A percentile compares a stretch with the other conserved stretches of the same genome.
Conservation (phyloP, 2,329 filamentous ascomycete genomes). For the Lachnellula hyalina region DNA sequence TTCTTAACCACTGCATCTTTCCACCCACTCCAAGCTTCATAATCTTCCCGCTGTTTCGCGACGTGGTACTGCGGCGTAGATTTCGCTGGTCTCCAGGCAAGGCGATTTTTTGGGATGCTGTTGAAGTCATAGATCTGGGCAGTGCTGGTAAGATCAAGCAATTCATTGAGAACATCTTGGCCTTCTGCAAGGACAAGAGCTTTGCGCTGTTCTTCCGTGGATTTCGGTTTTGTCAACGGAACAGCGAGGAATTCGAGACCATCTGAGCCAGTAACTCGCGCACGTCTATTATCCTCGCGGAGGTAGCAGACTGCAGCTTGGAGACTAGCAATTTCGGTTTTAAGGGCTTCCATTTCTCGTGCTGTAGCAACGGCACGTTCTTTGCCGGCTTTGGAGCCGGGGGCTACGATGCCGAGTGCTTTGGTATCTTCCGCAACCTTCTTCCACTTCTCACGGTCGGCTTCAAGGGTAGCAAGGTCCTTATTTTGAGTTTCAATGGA, state of each 20-base stretch:
- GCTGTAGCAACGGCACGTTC: constrained; percentile 65
- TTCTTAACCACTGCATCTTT: constrained; percentile 50
- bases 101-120: constrained; percentile 50
- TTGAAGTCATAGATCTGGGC: constrained; percentile 57
- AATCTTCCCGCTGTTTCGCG: constrained; percentile 60
- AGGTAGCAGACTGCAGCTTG: constrained; percentile 64
- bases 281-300: constrained; percentile 60
- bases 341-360: constrained; percentile 67
- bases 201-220: constrained; percentile 44
- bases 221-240: constrained; percentile 45
- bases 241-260: constrained; percentile 58
- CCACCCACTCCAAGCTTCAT: constrained; percentile 57
- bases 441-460: constrained; percentile 65
- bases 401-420: constrained; percentile 43
- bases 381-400: constrained; percentile 51
- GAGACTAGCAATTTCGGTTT: constrained; percentile 60
- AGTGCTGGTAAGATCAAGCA: constrained; percentile 55
- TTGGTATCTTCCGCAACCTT: constrained; percentile 61
- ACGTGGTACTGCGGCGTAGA: constrained; percentile 62
- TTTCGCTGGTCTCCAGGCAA: constrained; percentile 61
- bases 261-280: constrained; percentile 51
- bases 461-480: constrained; percentile 59
- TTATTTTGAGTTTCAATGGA: constrained; percentile 63
- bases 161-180: constrained; percentile 57
- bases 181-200: constrained; percentile 54